Percentiles rank a stretch among this genome's conserved stretches.
These are phyloP conservation scores for Candida nitratophila DNA, from an alignment of 805 yeast species.

Conservation along the genomic window DNA sequence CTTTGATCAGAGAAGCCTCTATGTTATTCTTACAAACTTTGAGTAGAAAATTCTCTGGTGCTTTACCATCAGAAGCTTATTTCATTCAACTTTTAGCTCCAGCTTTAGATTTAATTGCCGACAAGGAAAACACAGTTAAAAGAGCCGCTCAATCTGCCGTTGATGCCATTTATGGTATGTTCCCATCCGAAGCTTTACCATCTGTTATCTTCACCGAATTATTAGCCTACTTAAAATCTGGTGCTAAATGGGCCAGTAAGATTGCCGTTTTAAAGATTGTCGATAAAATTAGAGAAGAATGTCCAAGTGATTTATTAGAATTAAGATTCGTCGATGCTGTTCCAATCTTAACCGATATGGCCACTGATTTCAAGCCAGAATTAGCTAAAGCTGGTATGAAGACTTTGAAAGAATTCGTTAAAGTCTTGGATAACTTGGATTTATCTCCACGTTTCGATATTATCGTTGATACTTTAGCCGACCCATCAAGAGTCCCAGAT, in stretches of 20 bases:
- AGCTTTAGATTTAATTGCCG: constrained; percentile 69
- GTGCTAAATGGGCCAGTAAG: constrained; percentile 93
- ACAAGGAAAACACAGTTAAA: constrained; percentile 80
- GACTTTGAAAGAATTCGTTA: constrained; percentile 63
- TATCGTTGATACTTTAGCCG: constrained; percentile 82
- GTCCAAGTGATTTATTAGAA: constrained; percentile 82
- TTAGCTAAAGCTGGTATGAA: constrained; percentile 78
- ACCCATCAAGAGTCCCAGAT: constrained; percentile 81
- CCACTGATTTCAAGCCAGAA: constrained; percentile 96
- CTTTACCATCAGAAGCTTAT: constrained; percentile 69
- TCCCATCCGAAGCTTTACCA: constrained; percentile 73
- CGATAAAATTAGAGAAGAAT: constrained; percentile 69
- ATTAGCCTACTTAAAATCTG: constrained; percentile 57
- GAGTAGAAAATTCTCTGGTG: constrained; percentile 54
- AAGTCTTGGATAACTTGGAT: constrained; percentile 87
- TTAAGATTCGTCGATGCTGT: constrained; percentile 68
- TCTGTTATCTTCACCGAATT: constrained; percentile 60
- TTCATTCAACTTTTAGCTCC: constrained; percentile 54
- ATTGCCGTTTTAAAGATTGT: constrained; percentile 67
- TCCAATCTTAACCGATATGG: constrained; percentile 80
- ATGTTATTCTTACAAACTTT: constrained; percentile 51
- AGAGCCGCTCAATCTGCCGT: constrained; percentile 80
- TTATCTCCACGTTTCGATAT: constrained; percentile 77
- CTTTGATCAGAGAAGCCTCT: constrained; percentile 72
- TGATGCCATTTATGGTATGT: constrained; percentile 61